Evolutionary conservation across 2,329 filamentous ascomycete species (phyloP).

Genomic region (Fusarium tanahbumbuense): DNA sequence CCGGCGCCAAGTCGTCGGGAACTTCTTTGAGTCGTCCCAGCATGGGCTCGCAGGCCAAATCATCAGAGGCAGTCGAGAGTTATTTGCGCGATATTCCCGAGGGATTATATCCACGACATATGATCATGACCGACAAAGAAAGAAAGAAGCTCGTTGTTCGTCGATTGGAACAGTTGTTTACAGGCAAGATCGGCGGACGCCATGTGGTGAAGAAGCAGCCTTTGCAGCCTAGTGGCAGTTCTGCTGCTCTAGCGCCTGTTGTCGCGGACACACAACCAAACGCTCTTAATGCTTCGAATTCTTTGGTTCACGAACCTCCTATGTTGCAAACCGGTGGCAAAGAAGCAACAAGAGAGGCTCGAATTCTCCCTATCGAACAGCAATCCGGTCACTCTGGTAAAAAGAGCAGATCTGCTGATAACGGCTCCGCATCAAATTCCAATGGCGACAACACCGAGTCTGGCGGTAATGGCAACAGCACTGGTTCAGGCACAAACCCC

Average conservation of each 20-base stretch:
- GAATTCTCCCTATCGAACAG: slow-evolving; percentile 55
- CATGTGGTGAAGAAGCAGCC: slow-evolving; percentile 48
- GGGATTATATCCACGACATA: slow-evolving; percentile 71
- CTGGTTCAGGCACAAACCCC: slow-evolving; percentile 51
- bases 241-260: slow-evolving; percentile 21
- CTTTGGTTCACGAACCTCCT: slow-evolving; percentile 53
- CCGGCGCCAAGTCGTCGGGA: slow-evolving; percentile 59
- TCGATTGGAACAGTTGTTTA: slow-evolving; percentile 83
- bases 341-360: slow-evolving; percentile 60
- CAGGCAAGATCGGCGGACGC: slow-evolving; percentile 69
- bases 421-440: slow-evolving; percentile 60
- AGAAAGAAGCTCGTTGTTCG: slow-evolving; percentile 82
- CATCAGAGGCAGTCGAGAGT: slow-evolving; percentile 69
- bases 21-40: slow-evolving; percentile 54
- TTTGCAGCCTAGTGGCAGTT: slow-evolving; percentile 25
- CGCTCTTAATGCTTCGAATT: slow-evolving; percentile 9
- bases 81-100: slow-evolving; percentile 80
- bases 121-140: slow-evolving; percentile 75
- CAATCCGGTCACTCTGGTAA: slow-evolving; percentile 49
- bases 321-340: slow-evolving; percentile 13
- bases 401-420: slow-evolving; percentile 57
- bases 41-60: slow-evolving; percentile 52
- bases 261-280: slow-evolving; percentile 47
- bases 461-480: slow-evolving; percentile 53
- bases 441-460: slow-evolving; percentile 61